Conservation (phyloP, 2,329 filamentous ascomycete genomes). For the Coniochaeta hoffmannii region DNA sequence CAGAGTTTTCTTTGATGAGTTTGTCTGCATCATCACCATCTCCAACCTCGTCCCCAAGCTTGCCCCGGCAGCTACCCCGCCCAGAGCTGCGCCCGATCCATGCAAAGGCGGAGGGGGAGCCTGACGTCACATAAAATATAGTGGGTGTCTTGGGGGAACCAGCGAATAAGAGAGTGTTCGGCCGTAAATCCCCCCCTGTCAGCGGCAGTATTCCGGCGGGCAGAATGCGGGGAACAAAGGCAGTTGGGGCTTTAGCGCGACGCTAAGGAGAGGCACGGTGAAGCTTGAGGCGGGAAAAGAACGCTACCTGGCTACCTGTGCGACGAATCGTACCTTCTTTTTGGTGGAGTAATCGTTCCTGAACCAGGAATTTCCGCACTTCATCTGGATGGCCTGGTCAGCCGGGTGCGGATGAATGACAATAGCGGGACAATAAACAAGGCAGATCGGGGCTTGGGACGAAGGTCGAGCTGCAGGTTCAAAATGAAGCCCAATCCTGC, state of each 20-base stretch:
- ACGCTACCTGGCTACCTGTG: too few relatives aligned
- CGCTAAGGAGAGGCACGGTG: not conserved
- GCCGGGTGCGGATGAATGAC: not conserved
- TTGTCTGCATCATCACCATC: not conserved
- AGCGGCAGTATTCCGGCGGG: conserved; percentile 13
- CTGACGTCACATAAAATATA: conserved; percentile 14
- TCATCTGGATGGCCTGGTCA: not conserved
- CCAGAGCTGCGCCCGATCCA: not conserved
- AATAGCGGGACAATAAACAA: not conserved
- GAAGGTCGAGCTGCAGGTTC: not conserved
- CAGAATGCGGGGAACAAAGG: conserved; percentile 11
- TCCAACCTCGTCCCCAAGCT: not conserved
- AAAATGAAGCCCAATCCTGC: not conserved
- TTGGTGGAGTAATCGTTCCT: not conserved
- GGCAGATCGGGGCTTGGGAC: not conserved
- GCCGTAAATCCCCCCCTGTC: not conserved
- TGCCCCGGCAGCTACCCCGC: conserved; percentile 4
- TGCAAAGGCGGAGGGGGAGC: not conserved
- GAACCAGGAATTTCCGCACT: not conserved
- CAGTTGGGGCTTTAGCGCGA: not conserved
- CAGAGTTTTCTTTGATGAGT: not conserved
- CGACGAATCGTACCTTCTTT: not conserved
- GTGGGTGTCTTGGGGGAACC: not conserved
- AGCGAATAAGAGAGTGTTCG: conserved; percentile 10
- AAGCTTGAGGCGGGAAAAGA: not conserved